Conservation (phyloP, 768 basidiomycete species). For the Boletellus sp. region DNA sequence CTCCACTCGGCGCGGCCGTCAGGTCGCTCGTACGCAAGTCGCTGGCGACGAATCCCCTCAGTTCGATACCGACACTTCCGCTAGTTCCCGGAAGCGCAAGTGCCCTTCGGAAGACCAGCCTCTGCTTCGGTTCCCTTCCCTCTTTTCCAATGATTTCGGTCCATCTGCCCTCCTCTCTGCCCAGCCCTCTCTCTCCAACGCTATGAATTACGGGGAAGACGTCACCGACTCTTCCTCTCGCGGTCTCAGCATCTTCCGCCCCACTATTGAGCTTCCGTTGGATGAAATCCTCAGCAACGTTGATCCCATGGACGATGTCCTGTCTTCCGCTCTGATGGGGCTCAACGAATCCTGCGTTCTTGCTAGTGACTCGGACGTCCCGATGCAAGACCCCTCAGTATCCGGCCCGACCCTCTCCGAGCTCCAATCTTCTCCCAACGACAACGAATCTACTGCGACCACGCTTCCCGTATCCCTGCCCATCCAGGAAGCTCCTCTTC, state of each 20-base stretch:
- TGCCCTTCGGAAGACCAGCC: slow-evolving; percentile 24
- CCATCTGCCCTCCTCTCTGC: slow-evolving; percentile 72
- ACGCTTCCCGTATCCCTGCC: slow-evolving; percentile 37
- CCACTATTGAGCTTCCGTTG: slow-evolving; percentile 83
- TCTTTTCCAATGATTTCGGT: slow-evolving; percentile 74
- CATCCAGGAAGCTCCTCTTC: slow-evolving; percentile 41
- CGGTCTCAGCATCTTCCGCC: slow-evolving; percentile 61
- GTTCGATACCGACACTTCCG: slow-evolving; percentile 22
- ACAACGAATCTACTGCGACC: slow-evolving; percentile 1
- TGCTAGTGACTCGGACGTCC: slow-evolving; percentile 18
- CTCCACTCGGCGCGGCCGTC: slow-evolving; percentile 36
- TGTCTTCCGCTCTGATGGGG: neutral
- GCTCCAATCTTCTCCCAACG: slow-evolving; percentile 1
- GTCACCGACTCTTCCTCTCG: slow-evolving; percentile 48
- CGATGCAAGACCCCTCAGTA: slow-evolving; percentile 28
- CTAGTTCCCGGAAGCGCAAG: slow-evolving; percentile 29
- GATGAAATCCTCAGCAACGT: slow-evolving; percentile 63
- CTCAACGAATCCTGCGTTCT: slow-evolving; percentile 8
- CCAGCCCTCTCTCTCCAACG: slow-evolving; percentile 60
- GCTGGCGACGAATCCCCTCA: slow-evolving; percentile 25
- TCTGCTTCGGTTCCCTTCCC: slow-evolving; percentile 63
- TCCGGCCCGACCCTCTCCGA: slow-evolving; percentile 12
- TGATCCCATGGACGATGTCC: slow-evolving; percentile 22
- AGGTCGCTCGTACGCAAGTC: slow-evolving; percentile 36
- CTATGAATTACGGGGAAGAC: slow-evolving; percentile 78